phyloP scores from a whole-genome alignment of 2,329 filamentous ascomycete genomes.

The Paecilomyces variotii region DNA sequence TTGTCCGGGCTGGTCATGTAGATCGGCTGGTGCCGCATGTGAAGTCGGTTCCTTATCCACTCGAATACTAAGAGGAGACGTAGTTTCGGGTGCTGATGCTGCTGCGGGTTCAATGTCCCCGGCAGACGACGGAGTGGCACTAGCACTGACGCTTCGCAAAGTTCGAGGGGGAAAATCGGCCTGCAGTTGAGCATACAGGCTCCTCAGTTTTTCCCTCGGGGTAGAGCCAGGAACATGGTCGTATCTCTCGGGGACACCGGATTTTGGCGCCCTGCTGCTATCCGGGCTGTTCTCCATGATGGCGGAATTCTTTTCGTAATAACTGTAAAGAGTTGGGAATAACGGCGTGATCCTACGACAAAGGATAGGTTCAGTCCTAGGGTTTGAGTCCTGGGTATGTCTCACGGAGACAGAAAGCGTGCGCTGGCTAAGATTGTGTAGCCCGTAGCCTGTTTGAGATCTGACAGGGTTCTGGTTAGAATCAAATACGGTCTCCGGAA shows the following conservation, averaged over 20 bases:
- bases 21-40: slow-evolving; percentile 12
- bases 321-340: not conserved
- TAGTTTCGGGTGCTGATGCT: slow-evolving; percentile 19
- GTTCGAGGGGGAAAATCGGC: slow-evolving; percentile 12
- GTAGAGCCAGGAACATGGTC: slow-evolving; percentile 21
- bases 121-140: slow-evolving; percentile 34
- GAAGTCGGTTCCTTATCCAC: slow-evolving; percentile 20
- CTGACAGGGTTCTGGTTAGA: not conserved
- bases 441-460: not conserved
- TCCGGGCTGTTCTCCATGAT: slow-evolving; percentile 15
- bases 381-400: not conserved
- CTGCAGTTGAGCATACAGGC: slow-evolving; percentile 20
- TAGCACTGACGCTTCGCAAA: slow-evolving; percentile 16
- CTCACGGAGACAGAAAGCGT: not conserved
- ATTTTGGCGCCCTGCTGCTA: slow-evolving; percentile 10
- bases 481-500: not conserved
- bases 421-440: not conserved
- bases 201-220: slow-evolving; percentile 23
- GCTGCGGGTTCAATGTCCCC: slow-evolving; percentile 32
- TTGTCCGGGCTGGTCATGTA: slow-evolving; percentile 15
- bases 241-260: slow-evolving; percentile 18
- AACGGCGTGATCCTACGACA: not conserved
- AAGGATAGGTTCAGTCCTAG: not conserved
- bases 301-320: not conserved
- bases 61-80: slow-evolving; percentile 28